Percentiles rank a stretch among this genome's conserved stretches.
Evolutionary conservation across 345 rosid genomes (phyloP).

Genomic region (Toxicodendron radicans): DNA sequence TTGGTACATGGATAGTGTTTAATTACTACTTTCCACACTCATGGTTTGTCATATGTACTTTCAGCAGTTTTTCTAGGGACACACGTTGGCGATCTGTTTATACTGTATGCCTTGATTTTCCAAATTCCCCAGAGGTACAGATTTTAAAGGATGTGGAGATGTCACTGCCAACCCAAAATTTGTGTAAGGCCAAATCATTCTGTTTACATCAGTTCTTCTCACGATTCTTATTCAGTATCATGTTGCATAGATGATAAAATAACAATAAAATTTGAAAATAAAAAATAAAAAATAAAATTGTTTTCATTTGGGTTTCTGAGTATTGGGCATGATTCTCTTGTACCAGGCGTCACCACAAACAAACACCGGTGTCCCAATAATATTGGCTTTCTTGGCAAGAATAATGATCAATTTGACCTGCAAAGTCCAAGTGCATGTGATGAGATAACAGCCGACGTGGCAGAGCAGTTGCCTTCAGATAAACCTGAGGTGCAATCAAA

Average conservation of each 20-base stretch:
- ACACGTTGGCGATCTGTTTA: constrained; percentile 67
- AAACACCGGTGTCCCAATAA: constrained; percentile 6
- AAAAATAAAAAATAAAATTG: neutral
- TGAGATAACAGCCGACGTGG: constrained; percentile 13
- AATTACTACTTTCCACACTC: constrained; percentile 18
- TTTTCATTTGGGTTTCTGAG: constrained; percentile 1
- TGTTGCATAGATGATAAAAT: constrained; percentile 4
- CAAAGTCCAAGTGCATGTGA: constrained; percentile 13
- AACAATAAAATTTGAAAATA: neutral
- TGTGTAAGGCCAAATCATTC: constrained; percentile 31
- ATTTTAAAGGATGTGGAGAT: constrained; percentile 21
- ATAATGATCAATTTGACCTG: constrained; percentile 9
- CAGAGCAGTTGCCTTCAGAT: constrained; percentile 23
- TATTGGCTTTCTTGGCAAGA: neutral
- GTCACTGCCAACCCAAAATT: constrained; percentile 27
- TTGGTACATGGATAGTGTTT: constrained; percentile 11
- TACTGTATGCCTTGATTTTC: constrained; percentile 61
- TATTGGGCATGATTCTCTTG: constrained; percentile 15
- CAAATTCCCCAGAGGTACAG: constrained; percentile 55
- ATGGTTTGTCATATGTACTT: constrained; percentile 17
- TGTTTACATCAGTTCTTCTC: neutral
- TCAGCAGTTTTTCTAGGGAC: constrained; percentile 42
- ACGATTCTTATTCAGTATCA: constrained; percentile 2
- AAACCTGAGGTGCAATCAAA: constrained; percentile 33
- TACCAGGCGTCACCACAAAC: constrained; percentile 10